Base-by-base conservation (phyloP, 73 alveolate genomes). In the Tetrahymena elliotti region DNA sequence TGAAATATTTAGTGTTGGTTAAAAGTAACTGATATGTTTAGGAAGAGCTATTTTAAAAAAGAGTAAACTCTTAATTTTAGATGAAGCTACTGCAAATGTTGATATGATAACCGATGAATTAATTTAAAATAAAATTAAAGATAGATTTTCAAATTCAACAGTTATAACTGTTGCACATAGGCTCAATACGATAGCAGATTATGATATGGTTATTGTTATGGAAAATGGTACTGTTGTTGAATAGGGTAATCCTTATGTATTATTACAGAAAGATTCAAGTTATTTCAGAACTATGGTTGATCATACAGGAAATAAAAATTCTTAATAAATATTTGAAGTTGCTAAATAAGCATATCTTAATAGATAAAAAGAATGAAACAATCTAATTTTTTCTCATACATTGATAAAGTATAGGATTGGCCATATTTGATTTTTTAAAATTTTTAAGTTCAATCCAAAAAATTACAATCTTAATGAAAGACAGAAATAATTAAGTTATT, bases 81-180 rank as follows among this genome's bases (percentile, higher is more conserved):
- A 97, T 97, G 98, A 97, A 84, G 98, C 98, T 20, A 97, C 98
- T 39, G 96, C 97, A 39, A 94, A 97, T 93, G 95, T 97, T 12
- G 98, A 97, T 93, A 95, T 94, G 95, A 93, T 94, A 93, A 97
- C 98, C 24, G 98, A 97, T 96, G 98, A 97, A 41, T 93, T 97
- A 27, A 97, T 97, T 6, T 52, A 97, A 93, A 93, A 38, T 37
- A 95, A 96, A 37, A 93, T 97, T 92, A 97, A 96, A 93, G 82
- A 34, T 54, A 95, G 88, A 93, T 97, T 97, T 92, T 31, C 82
- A 83, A 96, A 97, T 54, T 92, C 96, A 38, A 97, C 98, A 35
- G 96, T 97, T 88, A 93, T 97, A 13, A 97, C 98, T 36, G 96
- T 97, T 39, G 98, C 98, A 5, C 98, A 97, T 97, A 95, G 97